Base-by-base conservation (phyloP, 495 filamentous ascomycete species). In the Podospora didyma region DNA sequence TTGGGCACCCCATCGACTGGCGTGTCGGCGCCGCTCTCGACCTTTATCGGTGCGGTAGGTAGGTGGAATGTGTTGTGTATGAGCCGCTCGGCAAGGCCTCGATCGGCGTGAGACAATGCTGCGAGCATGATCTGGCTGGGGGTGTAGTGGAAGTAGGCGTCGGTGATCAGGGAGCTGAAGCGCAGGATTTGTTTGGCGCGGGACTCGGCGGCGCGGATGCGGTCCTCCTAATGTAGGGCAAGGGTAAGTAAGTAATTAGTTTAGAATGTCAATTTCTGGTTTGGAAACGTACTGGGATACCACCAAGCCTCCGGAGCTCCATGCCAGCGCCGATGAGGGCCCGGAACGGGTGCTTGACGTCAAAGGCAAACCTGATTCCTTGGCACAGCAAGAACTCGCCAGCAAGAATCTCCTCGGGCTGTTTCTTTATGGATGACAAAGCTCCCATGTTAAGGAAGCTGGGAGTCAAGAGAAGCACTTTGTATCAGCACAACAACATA, bases 61-160 rank as follows among this genome's bases (percentile, higher is more conserved):
- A 58, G 62, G 51, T 67, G 73, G 44, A 96, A 80, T 63, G 94
- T 96, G 2, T 84, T 78, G 41, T 81, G 75, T 12, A 97, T 79
- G 65, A 95, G 88, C 59, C 86, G 86, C 60, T 82, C 73, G 1
- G 85, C 81, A 14, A 97, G 74, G 5, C 83, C 86, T 37, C 77
- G 74, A 65, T 98, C 94, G 0, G 84, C 88, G 52, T 92, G 74
- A 14, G 84, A 75, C 24, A 97, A 74, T 0, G 92, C 84, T 0
- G 90, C 84, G 19, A 96, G 78, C 86, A 90, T 92, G 67, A 97
- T 94, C 69, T 98, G 94, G 14, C 88, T 87, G 0, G 94, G 95
- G 2, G 95, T 96, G 73, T 89, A 97, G 64, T 96, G 86, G 76
- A 97, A 96, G 73, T 97, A 97, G 20, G 81, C 91, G 65, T 98